A percentile compares a stretch with the other conserved stretches of the same genome.
These are phyloP conservation scores for Mollisia scopiformis DNA, from an alignment of 2,329 filamentous ascomycete genomes.

Conservation along the genomic window DNA sequence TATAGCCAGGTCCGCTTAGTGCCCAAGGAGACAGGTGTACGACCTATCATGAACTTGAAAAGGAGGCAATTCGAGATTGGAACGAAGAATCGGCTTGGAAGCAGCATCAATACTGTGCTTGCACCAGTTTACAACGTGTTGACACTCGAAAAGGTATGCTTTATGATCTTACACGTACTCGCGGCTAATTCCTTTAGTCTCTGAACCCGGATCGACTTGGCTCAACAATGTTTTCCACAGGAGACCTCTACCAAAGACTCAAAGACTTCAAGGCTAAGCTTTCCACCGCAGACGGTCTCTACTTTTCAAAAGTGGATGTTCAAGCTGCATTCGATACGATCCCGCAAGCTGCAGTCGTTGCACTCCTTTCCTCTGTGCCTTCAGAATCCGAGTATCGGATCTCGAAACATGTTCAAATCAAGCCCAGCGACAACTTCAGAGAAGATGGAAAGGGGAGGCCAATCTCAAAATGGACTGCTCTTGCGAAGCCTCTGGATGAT, in stretches of 20 bases:
- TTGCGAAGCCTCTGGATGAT: constrained; percentile 33
- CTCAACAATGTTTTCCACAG: constrained; percentile 78
- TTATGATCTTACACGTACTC: background rate
- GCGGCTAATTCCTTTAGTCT: constrained; percentile 37
- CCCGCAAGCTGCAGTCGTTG: constrained; percentile 75
- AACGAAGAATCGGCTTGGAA: constrained; percentile 57
- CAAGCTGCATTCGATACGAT: constrained; percentile 94
- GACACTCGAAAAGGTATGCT: constrained; percentile 72
- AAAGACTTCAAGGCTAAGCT: constrained; percentile 66
- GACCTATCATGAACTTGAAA: constrained; percentile 86
- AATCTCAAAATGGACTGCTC: constrained; percentile 33
- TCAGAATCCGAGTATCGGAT: constrained; percentile 68
- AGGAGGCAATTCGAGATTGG: constrained; percentile 60
- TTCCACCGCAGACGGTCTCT: constrained; percentile 53
- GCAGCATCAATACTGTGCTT: constrained; percentile 72
- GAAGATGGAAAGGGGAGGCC: constrained; percentile 24
- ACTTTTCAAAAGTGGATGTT: constrained; percentile 93
- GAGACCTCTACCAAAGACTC: constrained; percentile 76
- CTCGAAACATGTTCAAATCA: constrained; percentile 74
- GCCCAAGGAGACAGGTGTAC: constrained; percentile 76
- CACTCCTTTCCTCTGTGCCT: constrained; percentile 63
- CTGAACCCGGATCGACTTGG: constrained; percentile 67
- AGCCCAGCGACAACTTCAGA: constrained; percentile 42
- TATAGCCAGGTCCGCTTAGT: constrained; percentile 80
- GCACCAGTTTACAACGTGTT: constrained; percentile 76